Evolutionary conservation across 1,139 yeast species (phyloP).

Genomic region (Debaryomyces sp.): DNA sequence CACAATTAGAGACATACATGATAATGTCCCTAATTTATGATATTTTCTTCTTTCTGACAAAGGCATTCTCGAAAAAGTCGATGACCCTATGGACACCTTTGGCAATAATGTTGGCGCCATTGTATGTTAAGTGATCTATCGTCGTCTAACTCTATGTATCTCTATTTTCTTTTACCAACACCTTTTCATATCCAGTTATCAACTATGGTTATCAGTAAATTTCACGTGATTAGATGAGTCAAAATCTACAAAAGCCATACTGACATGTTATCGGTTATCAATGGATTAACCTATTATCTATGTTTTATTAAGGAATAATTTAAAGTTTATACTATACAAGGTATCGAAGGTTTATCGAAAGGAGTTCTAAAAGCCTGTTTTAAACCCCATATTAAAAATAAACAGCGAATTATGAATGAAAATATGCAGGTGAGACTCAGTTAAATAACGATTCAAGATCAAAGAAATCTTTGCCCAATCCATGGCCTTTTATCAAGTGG

Average conservation of each 20-base stretch:
- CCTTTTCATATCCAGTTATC: background rate
- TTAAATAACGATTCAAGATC: conserved; percentile 8
- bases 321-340: background rate
- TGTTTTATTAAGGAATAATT: background rate
- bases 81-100: conserved; percentile 2
- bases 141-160: background rate
- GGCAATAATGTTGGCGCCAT: conserved; percentile 5
- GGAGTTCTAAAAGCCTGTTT: background rate
- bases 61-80: background rate
- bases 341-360: background rate
- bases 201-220: conserved; percentile 3
- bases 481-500: conserved; percentile 16
- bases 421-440: background rate
- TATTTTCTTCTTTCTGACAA: background rate
- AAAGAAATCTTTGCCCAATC: conserved; percentile 13
- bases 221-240: conserved; percentile 2
- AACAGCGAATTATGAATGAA: background rate
- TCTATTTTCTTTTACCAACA: too few relatives aligned
- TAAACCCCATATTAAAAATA: background rate
- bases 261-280: background rate
- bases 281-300: background rate
- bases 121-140: background rate
- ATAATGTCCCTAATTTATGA: conserved; percentile 21
- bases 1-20: conserved; percentile 41
- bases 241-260: background rate